phyloP scores from a whole-genome alignment of 306 rosid species.

The Glycine soja region DNA sequence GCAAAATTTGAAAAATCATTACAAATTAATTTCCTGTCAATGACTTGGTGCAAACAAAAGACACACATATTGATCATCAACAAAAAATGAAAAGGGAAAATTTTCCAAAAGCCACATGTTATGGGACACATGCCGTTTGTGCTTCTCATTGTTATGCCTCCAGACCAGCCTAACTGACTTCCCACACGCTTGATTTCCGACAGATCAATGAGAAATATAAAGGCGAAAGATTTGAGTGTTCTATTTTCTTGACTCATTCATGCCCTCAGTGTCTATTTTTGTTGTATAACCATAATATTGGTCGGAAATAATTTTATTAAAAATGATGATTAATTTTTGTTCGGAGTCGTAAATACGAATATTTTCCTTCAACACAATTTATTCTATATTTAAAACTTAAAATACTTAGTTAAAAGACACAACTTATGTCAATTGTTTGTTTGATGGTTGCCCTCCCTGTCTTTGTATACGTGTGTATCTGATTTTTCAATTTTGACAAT shows the following conservation, averaged over 20 bases:
- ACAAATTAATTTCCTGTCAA: background rate
- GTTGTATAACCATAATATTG: no score
- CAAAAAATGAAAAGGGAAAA: background rate
- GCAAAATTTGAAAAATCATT: background rate
- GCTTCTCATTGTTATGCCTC: slow-evolving; percentile 53
- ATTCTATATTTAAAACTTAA: no score
- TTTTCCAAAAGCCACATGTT: slow-evolving; percentile 47
- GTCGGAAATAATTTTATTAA: no score
- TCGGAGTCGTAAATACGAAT: no score
- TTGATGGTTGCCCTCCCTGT: no score
- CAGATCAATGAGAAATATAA: slow-evolving; percentile 27
- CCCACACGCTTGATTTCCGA: slow-evolving; percentile 50
- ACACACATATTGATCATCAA: background rate
- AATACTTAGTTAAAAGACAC: no score
- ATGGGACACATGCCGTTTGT: slow-evolving; percentile 50
- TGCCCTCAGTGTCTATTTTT: background rate
- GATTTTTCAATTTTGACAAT: no score
- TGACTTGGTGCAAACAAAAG: background rate
- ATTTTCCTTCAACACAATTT: no score
- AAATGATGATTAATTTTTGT: no score
- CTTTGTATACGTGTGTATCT: no score
- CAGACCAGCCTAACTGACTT: slow-evolving; percentile 61
- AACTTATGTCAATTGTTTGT: no score
- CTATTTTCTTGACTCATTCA: slow-evolving; percentile 30
- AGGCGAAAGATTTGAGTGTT: slow-evolving; percentile 40